Conservation (phyloP, 257 asterid genomes). For the Cordia subcordata region DNA sequence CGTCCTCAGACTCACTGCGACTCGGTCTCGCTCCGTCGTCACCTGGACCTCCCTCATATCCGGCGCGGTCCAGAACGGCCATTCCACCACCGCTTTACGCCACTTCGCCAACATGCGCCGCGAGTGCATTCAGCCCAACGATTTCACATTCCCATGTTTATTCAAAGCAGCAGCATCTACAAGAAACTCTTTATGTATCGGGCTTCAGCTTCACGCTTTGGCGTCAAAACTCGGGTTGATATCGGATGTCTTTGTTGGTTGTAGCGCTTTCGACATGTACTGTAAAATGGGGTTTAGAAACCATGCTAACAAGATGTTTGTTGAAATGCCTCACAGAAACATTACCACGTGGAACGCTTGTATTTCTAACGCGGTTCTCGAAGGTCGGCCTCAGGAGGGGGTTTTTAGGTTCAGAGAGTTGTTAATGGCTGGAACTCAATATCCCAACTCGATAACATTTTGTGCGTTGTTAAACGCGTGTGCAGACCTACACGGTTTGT, state of each 20-base stretch:
- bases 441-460: conserved; percentile 70
- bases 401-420: conserved; percentile 49
- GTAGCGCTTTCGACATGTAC: conserved; percentile 87
- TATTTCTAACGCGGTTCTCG: conserved; percentile 60
- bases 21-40: conserved; percentile 71
- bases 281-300: conserved; percentile 29
- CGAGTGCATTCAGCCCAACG: conserved; percentile 64
- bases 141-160: conserved; percentile 82
- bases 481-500: conserved; percentile 27
- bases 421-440: conserved; percentile 28
- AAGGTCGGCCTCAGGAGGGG: conserved; percentile 44
- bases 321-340: conserved; percentile 62
- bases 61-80: conserved; percentile 79
- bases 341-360: conserved; percentile 85
- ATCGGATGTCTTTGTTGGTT: conserved; percentile 62
- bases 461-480: conserved; percentile 81
- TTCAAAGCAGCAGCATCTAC: conserved; percentile 67
- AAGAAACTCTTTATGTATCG: conserved; percentile 32
- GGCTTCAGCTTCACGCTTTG: conserved; percentile 62
- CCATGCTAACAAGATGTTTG: conserved; percentile 62
- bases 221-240: conserved; percentile 45
- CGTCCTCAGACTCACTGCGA: conserved; percentile 49
- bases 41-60: conserved; percentile 84
- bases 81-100: conserved; percentile 43
- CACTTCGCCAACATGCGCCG: conserved; percentile 55